Conservation (phyloP, 2,329 filamentous ascomycete genomes). For the Metarhizium anisopliae region DNA sequence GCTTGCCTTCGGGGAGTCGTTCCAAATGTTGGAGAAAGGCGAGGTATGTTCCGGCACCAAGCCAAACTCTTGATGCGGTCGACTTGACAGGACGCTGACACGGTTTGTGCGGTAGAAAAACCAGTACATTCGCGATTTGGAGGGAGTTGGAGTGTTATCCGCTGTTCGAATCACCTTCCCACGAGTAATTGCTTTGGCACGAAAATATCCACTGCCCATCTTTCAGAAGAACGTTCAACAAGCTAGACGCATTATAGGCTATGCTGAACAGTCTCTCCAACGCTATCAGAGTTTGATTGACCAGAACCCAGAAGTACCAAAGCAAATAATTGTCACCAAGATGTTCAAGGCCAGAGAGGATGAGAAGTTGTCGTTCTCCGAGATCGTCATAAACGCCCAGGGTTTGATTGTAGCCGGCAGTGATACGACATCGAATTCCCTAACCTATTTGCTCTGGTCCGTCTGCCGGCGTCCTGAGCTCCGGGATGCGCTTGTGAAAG, state of each 20-base stretch:
- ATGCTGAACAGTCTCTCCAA: constrained; percentile 19
- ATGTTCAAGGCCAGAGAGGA: constrained; percentile 26
- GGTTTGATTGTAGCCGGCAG: constrained; percentile 40
- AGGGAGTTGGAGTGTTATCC: constrained; percentile 13
- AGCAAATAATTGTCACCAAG: constrained; percentile 27
- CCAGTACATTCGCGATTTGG: constrained; percentile 31
- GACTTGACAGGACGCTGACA: background rate
- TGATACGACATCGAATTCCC: constrained; percentile 40
- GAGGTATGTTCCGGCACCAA: constrained; percentile 23
- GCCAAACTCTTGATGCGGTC: constrained; percentile 18
- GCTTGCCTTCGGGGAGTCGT: constrained; percentile 47
- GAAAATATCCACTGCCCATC: constrained; percentile 13
- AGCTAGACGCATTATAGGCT: constrained; percentile 11
- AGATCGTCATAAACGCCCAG: constrained; percentile 30
- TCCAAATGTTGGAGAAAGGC: constrained; percentile 40
- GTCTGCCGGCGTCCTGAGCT: constrained; percentile 22
- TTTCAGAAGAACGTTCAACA: constrained; percentile 8
- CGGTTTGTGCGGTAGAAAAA: constrained; percentile 13
- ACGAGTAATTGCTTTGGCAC: constrained; percentile 14
- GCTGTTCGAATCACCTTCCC: constrained; percentile 21
- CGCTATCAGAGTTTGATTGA: constrained; percentile 17
- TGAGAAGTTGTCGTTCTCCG: constrained; percentile 15
- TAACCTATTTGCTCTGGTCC: constrained; percentile 39
- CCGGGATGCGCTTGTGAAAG: constrained; percentile 21
- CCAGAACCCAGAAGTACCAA: constrained; percentile 11